phyloP scores from a whole-genome alignment of 2,329 filamentous ascomycete genomes.

The Bipolaris oryzae region DNA sequence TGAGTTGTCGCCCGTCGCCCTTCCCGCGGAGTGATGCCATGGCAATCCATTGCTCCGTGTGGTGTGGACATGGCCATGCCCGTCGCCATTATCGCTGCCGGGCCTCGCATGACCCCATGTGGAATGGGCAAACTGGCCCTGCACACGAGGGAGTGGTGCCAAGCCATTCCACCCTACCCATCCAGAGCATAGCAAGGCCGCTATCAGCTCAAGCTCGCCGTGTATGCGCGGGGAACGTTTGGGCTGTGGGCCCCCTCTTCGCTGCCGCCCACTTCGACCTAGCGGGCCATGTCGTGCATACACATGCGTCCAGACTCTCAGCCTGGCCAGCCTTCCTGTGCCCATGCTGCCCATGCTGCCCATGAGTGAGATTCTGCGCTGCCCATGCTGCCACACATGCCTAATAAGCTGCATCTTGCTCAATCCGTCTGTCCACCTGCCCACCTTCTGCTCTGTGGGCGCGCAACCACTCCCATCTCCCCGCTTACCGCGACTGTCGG shows the following conservation, averaged over 20 bases:
- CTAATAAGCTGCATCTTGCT: conserved; percentile 6
- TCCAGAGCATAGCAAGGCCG: no score
- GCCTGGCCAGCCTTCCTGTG: conserved; percentile 3
- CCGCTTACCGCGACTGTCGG: neutral
- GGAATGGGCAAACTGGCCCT: neutral
- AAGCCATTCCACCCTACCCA: neutral
- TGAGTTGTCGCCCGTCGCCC: neutral
- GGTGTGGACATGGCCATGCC: no score
- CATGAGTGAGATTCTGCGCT: conserved; percentile 4
- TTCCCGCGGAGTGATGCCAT: neutral
- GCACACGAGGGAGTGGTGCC: neutral
- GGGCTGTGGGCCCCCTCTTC: conserved; percentile 2
- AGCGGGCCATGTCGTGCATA: conserved; percentile 16
- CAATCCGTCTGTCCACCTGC: neutral
- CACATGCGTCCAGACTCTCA: conserved; percentile 5
- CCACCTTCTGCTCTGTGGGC: neutral
- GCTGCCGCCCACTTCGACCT: conserved; percentile 3
- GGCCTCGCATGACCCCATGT: conserved; percentile 1
- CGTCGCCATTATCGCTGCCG: no score
- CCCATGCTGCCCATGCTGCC: no score
- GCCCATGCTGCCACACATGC: conserved; percentile 3
- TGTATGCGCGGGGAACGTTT: neutral
- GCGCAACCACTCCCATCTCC: neutral
- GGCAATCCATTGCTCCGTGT: neutral
- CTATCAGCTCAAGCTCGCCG: neutral